Percentiles rank a stretch among this genome's conserved stretches.
Evolutionary conservation across 352 stramenopile genomes (phyloP).

Genomic region (Phytophthora citrophthora): DNA sequence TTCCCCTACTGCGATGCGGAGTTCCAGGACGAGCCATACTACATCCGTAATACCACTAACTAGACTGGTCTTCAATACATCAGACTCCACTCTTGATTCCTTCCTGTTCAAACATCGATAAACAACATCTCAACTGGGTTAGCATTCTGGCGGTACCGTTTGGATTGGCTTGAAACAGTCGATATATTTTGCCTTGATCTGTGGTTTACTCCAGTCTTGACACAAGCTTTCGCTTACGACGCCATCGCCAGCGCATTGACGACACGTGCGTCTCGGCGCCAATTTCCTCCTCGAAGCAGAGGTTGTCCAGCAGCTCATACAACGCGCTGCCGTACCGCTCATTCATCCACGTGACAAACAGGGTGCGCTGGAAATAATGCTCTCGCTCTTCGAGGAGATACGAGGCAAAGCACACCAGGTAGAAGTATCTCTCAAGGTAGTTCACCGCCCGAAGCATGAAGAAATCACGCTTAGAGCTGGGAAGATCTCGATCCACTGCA

Average conservation of each 20-base stretch:
- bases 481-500: slow-evolving; percentile 73
- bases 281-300: slow-evolving; percentile 86
- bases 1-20: slow-evolving; percentile 24
- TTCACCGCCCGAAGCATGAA: slow-evolving; percentile 89
- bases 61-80: slow-evolving; percentile 2
- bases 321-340: slow-evolving; percentile 80
- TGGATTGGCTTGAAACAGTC: background rate
- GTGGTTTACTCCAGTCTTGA: slow-evolving; percentile 70
- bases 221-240: slow-evolving; percentile 85
- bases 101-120: background rate
- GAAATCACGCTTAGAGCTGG: slow-evolving; percentile 71
- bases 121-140: background rate
- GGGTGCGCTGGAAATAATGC: slow-evolving; percentile 52
- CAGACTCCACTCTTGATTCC: background rate
- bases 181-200: background rate
- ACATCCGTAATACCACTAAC: slow-evolving; percentile 23
- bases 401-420: slow-evolving; percentile 89
- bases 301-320: slow-evolving; percentile 87
- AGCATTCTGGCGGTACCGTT: background rate
- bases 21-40: slow-evolving; percentile 27
- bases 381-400: slow-evolving; percentile 80
- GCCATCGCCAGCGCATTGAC: slow-evolving; percentile 90
- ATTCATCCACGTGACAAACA: slow-evolving; percentile 90
- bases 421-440: slow-evolving; percentile 91
- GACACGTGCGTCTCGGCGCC: slow-evolving; percentile 78